A percentile compares a stretch with the other conserved stretches of the same genome.
These are phyloP conservation scores for Pholiota adiposa DNA, from an alignment of 1,284 basidiomycete species.

Conservation along the genomic window DNA sequence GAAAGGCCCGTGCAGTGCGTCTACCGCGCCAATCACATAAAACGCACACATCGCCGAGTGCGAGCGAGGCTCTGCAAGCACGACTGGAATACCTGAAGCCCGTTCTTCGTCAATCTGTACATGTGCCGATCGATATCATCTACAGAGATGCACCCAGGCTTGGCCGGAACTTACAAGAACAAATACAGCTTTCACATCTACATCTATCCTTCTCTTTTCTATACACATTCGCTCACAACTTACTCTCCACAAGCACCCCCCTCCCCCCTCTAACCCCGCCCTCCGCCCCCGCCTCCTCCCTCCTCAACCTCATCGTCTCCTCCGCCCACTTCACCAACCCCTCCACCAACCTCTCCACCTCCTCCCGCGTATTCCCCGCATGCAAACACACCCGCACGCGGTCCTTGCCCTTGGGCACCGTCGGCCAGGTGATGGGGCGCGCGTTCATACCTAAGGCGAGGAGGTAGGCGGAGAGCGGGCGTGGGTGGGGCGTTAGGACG, in stretches of 20 bases:
- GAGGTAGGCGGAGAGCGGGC: conserved; percentile 71
- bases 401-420: conserved; percentile 82
- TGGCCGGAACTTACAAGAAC: too few species aligned
- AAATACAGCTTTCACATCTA: too few species aligned
- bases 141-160: too few species aligned
- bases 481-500: conserved; percentile 77
- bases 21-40: too few species aligned
- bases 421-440: conserved; percentile 83
- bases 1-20: too few species aligned
- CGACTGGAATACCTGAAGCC: too few species aligned
- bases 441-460: conserved; percentile 66
- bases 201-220: too few species aligned
- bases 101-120: too few species aligned
- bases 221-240: conserved; percentile 11
- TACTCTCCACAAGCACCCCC: conserved; percentile 8
- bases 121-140: too few species aligned
- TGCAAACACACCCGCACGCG: conserved; percentile 88
- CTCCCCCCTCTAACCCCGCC: background rate
- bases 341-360: conserved; percentile 62
- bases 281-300: background rate
- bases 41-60: too few species aligned
- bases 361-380: conserved; percentile 67
- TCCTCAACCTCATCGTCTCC: conserved; percentile 17
- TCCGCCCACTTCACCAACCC: conserved; percentile 58
- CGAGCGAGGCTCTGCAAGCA: too few species aligned